A percentile compares a stretch with the other conserved stretches of the same genome.
Evolutionary conservation across 176 grass and related monocot species (phyloP).

Genomic region (Oryza glaberrima): DNA sequence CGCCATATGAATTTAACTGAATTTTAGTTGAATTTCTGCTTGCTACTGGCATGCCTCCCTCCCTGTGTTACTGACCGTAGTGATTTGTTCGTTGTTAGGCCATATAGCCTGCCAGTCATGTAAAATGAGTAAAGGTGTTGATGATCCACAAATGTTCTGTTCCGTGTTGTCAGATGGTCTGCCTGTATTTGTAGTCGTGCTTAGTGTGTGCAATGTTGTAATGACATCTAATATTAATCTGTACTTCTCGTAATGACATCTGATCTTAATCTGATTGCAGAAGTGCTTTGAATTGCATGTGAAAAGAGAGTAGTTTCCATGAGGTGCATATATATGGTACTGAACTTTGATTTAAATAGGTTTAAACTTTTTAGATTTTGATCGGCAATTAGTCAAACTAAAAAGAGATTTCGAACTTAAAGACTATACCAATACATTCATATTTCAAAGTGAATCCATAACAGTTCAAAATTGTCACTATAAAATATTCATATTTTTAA

Average conservation of each 20-base stretch:
- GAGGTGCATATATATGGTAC: not conserved
- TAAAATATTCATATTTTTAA: no score
- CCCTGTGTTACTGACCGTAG: not conserved
- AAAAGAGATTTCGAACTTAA: no score
- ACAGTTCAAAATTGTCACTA: no score
- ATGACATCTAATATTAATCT: not conserved
- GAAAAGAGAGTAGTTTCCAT: not conserved
- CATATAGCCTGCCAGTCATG: not conserved
- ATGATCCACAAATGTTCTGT: not conserved
- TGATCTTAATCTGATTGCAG: not conserved
- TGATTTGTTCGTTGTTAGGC: conserved; percentile 22
- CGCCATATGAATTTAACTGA: not conserved
- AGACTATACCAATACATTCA: no score
- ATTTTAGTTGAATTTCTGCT: not conserved
- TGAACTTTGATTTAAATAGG: no score
- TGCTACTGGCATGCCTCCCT: not conserved
- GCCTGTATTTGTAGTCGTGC: not conserved
- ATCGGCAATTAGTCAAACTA: no score
- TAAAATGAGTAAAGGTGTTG: not conserved
- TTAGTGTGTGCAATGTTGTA: not conserved
- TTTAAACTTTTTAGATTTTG: no score
- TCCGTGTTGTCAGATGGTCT: not conserved
- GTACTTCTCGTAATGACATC: no score
- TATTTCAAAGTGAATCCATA: no score
- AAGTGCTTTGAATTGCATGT: not conserved